Percentiles rank a stretch among this genome's conserved stretches.
These are phyloP conservation scores for Colletotrichum theobromicola DNA, from an alignment of 2,329 filamentous ascomycete species.

Conservation along the genomic window DNA sequence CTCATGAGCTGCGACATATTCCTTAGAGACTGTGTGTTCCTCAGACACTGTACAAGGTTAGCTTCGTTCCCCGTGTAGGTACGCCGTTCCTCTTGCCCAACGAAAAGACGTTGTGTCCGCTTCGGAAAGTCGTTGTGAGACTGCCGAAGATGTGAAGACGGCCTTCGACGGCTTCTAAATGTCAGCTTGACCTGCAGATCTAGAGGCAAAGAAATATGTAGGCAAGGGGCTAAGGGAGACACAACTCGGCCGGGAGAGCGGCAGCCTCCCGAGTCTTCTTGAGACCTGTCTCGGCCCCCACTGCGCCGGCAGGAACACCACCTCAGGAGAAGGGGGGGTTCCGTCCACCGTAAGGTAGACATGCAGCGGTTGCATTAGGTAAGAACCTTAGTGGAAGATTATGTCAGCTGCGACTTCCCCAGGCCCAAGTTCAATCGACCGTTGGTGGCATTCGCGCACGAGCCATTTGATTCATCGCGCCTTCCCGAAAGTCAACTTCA, in stretches of 20 bases:
- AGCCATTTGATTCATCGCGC: background rate
- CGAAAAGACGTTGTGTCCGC: background rate
- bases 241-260: background rate
- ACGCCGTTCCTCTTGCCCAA: background rate
- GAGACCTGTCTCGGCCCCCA: conserved; percentile 2
- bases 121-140: background rate
- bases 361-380: background rate
- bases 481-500: background rate
- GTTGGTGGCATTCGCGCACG: background rate
- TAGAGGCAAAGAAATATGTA: background rate
- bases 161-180: background rate
- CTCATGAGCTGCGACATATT: background rate
- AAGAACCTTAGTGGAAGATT: background rate
- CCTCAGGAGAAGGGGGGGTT: background rate
- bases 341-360: background rate
- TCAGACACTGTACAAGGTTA: background rate
- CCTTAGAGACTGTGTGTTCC: background rate
- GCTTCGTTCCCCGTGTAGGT: background rate
- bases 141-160: background rate
- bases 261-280: background rate
- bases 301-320: background rate
- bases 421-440: background rate
- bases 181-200: background rate
- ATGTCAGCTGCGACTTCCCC: background rate
- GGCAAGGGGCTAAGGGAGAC: background rate